Evolutionary conservation across 2,329 filamentous ascomycete species (phyloP).

Genomic region (Podosphaera xanthii): DNA sequence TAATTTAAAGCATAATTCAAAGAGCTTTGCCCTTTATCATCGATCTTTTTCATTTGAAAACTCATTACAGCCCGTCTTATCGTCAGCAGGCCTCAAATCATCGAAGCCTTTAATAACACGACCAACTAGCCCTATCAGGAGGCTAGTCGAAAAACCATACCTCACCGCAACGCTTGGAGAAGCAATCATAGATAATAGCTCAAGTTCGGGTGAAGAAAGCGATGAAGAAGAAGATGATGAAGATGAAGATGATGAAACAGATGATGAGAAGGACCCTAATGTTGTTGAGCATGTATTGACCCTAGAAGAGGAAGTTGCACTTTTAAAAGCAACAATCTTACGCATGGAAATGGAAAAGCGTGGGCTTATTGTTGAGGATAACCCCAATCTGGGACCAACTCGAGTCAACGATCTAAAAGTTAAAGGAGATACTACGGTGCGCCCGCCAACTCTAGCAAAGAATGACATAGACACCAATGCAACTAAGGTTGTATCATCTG

Average conservation of each 20-base stretch:
- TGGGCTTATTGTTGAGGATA: not conserved
- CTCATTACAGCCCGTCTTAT: too few species aligned
- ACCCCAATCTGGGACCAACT: not conserved
- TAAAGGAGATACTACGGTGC: too few species aligned
- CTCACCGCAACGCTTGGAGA: too few species aligned
- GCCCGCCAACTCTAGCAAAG: too few species aligned
- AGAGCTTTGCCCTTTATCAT: too few species aligned
- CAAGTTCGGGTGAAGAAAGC: not conserved
- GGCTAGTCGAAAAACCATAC: too few species aligned
- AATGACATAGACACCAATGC: not conserved
- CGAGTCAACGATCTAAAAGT: not conserved
- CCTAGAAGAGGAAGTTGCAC: constrained; percentile 11
- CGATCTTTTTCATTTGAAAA: too few species aligned
- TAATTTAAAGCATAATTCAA: too few species aligned
- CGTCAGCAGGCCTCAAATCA: too few species aligned
- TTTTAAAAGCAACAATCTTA: constrained; percentile 10
- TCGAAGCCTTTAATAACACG: too few species aligned
- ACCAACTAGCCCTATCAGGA: too few species aligned
- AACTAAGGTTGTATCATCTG: not conserved
- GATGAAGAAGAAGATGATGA: constrained; percentile 1
- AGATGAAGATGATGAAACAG: not conserved
- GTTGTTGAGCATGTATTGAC: constrained; percentile 1
- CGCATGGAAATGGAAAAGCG: constrained; percentile 13
- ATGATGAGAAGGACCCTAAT: not conserved
- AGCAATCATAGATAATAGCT: too few species aligned